These are phyloP conservation scores for Echinosophora koreensis DNA, from an alignment of 306 rosid genomes.

Conservation along the genomic window DNA sequence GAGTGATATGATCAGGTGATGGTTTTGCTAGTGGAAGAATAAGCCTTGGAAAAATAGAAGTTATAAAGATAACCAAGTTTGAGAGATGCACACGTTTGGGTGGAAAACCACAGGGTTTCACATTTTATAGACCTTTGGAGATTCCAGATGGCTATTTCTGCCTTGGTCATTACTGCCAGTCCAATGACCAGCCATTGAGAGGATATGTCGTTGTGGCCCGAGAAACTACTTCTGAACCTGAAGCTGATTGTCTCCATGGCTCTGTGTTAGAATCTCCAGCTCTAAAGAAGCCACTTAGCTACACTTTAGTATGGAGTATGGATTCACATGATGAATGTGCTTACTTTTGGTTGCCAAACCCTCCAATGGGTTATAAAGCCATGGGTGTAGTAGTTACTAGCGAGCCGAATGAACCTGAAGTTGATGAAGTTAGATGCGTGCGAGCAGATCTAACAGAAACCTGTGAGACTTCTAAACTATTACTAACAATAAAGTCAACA, in stretches of 20 bases:
- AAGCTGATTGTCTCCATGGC: conserved; percentile 36
- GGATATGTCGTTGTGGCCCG: conserved; percentile 81
- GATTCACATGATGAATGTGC: conserved; percentile 70
- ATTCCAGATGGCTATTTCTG: conserved; percentile 80
- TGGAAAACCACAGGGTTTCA: conserved; percentile 60
- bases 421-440: conserved; percentile 73
- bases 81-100: conserved; percentile 59
- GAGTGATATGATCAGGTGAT: conserved; percentile 61
- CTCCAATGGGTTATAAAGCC: conserved; percentile 84
- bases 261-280: conserved; percentile 55
- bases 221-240: conserved; percentile 45
- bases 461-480: conserved; percentile 66
- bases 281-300: conserved; percentile 64
- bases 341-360: conserved; percentile 88
- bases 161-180: conserved; percentile 88
- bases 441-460: conserved; percentile 83
- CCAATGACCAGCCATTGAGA: conserved; percentile 65
- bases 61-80: conserved; percentile 57
- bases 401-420: conserved; percentile 62
- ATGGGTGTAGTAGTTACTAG: conserved; percentile 78
- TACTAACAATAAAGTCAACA: conserved; percentile 58
- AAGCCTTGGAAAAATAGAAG: conserved; percentile 81
- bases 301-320: conserved; percentile 73
- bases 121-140: conserved; percentile 78
- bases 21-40: conserved; percentile 80